Evolutionary conservation across 331 rosid genomes (phyloP).

Genomic region (Telfairia occidentalis): DNA sequence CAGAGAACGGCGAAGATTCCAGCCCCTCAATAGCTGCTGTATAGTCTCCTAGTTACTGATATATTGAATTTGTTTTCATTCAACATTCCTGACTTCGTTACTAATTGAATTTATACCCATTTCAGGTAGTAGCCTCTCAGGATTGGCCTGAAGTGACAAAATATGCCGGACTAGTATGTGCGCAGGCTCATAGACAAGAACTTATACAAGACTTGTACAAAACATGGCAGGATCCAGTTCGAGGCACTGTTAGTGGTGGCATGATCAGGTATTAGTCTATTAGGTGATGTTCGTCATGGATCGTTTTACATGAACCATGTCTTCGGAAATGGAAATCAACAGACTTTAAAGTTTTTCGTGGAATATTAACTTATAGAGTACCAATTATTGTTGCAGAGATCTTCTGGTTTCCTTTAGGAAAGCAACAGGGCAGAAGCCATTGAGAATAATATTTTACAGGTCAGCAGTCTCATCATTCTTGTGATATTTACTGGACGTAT

Average conservation of each 20-base stretch:
- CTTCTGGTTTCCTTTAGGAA: slow-evolving; percentile 82
- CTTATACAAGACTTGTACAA: slow-evolving; percentile 86
- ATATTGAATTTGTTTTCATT: slow-evolving; percentile 3
- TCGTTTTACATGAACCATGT: background rate
- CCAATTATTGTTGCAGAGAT: slow-evolving; percentile 45
- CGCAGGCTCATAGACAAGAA: slow-evolving; percentile 95
- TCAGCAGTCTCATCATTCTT: slow-evolving; percentile 15
- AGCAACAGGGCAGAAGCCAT: slow-evolving; percentile 98
- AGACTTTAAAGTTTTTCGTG: background rate
- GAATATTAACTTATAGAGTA: background rate
- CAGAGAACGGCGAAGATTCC: slow-evolving; percentile 94
- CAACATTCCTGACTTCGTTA: background rate
- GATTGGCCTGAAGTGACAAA: slow-evolving; percentile 98
- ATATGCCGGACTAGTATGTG: slow-evolving; percentile 88
- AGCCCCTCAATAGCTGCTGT: slow-evolving; percentile 96
- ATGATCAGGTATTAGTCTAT: slow-evolving; percentile 58
- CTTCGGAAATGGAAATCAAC: background rate
- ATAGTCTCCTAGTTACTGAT: slow-evolving; percentile 18
- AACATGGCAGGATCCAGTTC: slow-evolving; percentile 91
- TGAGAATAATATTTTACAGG: slow-evolving; percentile 95
- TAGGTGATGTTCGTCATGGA: slow-evolving; percentile 4
- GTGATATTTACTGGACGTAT: background rate
- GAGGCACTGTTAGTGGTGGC: slow-evolving; percentile 88
- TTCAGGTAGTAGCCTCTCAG: slow-evolving; percentile 93
- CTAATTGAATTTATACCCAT: slow-evolving; percentile 18